A percentile compares a stretch with the other conserved stretches of the same genome.
Evolutionary conservation across 768 basidiomycete species (phyloP).

Genomic region (Tricholoma sp.): DNA sequence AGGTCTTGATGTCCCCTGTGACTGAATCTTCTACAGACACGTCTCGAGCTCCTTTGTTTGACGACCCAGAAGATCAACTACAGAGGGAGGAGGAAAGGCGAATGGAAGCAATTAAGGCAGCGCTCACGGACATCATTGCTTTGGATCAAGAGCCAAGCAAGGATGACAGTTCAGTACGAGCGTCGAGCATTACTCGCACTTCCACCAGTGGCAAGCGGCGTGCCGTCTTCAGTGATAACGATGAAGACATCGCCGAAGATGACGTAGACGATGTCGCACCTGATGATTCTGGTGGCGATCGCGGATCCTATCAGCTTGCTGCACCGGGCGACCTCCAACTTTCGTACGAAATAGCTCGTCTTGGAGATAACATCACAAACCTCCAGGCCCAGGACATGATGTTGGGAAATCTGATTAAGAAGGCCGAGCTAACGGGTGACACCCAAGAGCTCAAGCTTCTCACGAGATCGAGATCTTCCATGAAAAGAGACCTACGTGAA

Average conservation of each 20-base stretch:
- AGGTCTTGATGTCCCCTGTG: constrained; percentile 76
- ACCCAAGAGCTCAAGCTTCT: constrained; percentile 81
- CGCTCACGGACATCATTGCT: constrained; percentile 93
- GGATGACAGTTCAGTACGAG: constrained; percentile 1
- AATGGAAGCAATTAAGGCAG: constrained; percentile 96
- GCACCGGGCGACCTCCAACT: constrained; percentile 88
- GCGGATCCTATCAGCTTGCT: constrained; percentile 65
- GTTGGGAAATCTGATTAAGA: constrained; percentile 84
- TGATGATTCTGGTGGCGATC: constrained; percentile 37
- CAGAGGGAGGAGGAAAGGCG: constrained; percentile 73
- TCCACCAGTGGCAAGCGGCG: constrained; percentile 20
- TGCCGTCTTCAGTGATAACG: constrained; percentile 30
- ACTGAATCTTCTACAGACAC: constrained; percentile 44
- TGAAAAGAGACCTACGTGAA: constrained; percentile 79
- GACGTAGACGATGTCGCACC: constrained; percentile 36
- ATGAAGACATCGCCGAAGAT: constrained; percentile 46
- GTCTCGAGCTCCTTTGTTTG: constrained; percentile 73
- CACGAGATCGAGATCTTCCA: constrained; percentile 72
- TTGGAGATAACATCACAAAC: constrained; percentile 70
- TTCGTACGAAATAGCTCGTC: constrained; percentile 77
- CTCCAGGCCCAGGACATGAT: constrained; percentile 78
- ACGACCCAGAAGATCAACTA: constrained; percentile 68
- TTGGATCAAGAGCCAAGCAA: constrained; percentile 54
- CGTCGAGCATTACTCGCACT: constrained; percentile 1
- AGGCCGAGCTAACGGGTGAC: constrained; percentile 92